phyloP scores from a whole-genome alignment of 352 stramenopile genomes.

The Globisporangium carolinianum region DNA sequence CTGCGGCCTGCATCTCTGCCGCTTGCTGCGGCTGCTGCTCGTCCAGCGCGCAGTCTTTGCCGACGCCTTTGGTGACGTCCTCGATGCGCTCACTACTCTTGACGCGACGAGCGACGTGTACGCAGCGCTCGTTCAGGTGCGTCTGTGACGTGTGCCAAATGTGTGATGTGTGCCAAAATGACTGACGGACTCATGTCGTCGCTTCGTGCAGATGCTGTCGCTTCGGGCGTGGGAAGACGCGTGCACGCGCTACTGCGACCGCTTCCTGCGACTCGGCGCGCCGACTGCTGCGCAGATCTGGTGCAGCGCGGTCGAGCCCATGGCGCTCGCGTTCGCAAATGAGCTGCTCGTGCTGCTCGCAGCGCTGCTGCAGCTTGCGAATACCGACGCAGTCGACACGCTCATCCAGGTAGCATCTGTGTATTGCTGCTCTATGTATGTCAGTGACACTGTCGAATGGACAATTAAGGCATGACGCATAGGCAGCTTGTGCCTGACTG shows the following conservation, averaged over 20 bases:
- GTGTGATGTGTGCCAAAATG: background rate
- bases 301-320: slow-evolving; percentile 25
- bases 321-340: slow-evolving; percentile 27
- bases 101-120: slow-evolving; percentile 19
- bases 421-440: background rate
- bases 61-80: slow-evolving; percentile 24
- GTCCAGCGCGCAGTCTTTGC: slow-evolving; percentile 13
- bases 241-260: slow-evolving; percentile 20
- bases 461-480: background rate
- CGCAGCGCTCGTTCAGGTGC: slow-evolving; percentile 32
- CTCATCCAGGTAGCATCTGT: slow-evolving; percentile 23
- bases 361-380: slow-evolving; percentile 17
- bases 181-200: background rate
- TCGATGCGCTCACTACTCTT: slow-evolving; percentile 12
- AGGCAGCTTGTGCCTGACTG: background rate
- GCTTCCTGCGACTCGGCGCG: slow-evolving; percentile 18
- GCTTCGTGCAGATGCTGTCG: slow-evolving; percentile 24
- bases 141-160: background rate
- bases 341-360: slow-evolving; percentile 34
- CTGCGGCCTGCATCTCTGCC: slow-evolving; percentile 18
- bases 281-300: slow-evolving; percentile 15
- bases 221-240: slow-evolving; percentile 30
- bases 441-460: too few relatives aligned
- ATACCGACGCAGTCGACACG: slow-evolving; percentile 16
- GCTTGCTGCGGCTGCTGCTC: slow-evolving; percentile 28